phyloP scores from a whole-genome alignment of 352 stramenopile genomes.

The Achlya hypogyna region DNA sequence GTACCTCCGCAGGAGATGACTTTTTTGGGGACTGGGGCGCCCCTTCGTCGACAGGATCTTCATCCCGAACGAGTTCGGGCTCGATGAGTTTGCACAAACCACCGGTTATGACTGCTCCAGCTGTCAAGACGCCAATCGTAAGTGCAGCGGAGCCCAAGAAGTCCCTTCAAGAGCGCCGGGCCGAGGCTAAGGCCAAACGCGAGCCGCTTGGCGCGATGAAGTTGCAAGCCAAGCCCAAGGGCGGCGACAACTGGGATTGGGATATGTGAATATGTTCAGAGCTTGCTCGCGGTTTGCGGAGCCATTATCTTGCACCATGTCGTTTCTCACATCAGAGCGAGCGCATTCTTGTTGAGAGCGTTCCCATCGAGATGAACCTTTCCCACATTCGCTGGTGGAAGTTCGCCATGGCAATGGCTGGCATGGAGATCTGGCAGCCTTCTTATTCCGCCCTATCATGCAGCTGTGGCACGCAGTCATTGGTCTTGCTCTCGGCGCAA shows the following conservation, averaged over 20 bases:
- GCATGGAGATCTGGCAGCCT: too few species aligned
- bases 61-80: neutral
- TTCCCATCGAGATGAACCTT: too few species aligned
- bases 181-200: slow-evolving; percentile 13
- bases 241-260: slow-evolving; percentile 20
- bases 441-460: too few species aligned
- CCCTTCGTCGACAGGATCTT: neutral
- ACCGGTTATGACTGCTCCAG: neutral
- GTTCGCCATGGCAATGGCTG: too few species aligned
- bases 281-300: too few species aligned
- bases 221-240: slow-evolving; percentile 13
- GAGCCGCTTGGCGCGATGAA: slow-evolving; percentile 13
- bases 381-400: too few species aligned
- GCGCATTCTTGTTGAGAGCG: too few species aligned
- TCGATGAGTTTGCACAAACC: neutral
- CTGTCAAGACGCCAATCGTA: neutral
- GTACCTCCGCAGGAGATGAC: neutral
- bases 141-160: slow-evolving; percentile 2
- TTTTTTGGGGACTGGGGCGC: slow-evolving; percentile 17
- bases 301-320: too few species aligned
- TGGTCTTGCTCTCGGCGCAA: too few species aligned
- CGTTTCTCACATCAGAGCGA: too few species aligned
- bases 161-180: slow-evolving; percentile 8
- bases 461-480: too few species aligned
- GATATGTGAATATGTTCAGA: slow-evolving; percentile 10